Percentiles rank a stretch among this genome's conserved stretches.
phyloP scores from a whole-genome alignment of 2,329 filamentous ascomycete genomes.

The Hypoxylon sp. region DNA sequence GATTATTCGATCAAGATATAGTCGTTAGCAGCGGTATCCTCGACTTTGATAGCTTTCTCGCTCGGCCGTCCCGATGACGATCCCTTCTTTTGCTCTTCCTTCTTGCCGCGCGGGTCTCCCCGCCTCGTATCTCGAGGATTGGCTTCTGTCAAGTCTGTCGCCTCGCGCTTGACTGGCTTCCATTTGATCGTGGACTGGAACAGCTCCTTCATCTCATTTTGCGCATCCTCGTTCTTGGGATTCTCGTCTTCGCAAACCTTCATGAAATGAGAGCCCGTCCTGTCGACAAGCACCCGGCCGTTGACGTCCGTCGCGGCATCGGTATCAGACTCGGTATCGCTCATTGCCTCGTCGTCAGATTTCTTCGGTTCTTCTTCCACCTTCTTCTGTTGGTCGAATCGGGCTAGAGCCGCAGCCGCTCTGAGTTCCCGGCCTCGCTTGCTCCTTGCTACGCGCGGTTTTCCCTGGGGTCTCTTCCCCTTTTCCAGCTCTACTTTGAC shows the following conservation, averaged over 20 bases:
- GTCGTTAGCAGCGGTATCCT: neutral
- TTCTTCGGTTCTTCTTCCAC: conserved; percentile 54
- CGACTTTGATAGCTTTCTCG: conserved; percentile 17
- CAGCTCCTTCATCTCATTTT: conserved; percentile 74
- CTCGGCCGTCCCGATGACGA: conserved; percentile 2
- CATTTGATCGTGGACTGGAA: conserved; percentile 48
- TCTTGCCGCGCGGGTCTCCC: neutral
- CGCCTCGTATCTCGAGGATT: conserved; percentile 27
- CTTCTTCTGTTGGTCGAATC: conserved; percentile 70
- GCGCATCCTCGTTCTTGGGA: conserved; percentile 61
- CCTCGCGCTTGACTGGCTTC: conserved; percentile 32
- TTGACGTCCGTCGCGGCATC: conserved; percentile 68
- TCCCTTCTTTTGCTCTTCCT: conserved; percentile 8
- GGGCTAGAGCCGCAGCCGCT: conserved; percentile 77
- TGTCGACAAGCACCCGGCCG: conserved; percentile 70
- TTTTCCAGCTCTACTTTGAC: conserved; percentile 72
- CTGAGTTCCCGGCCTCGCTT: conserved; percentile 77
- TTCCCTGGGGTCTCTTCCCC: conserved; percentile 67
- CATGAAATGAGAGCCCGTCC: conserved; percentile 71
- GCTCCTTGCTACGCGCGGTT: conserved; percentile 77
- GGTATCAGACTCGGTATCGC: conserved; percentile 50
- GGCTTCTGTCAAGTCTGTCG: conserved; percentile 11
- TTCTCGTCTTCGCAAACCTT: conserved; percentile 78
- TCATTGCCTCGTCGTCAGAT: conserved; percentile 49
- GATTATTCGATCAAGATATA: no score